Conservation (phyloP, 768 basidiomycete species). For the Mycena galopus region DNA sequence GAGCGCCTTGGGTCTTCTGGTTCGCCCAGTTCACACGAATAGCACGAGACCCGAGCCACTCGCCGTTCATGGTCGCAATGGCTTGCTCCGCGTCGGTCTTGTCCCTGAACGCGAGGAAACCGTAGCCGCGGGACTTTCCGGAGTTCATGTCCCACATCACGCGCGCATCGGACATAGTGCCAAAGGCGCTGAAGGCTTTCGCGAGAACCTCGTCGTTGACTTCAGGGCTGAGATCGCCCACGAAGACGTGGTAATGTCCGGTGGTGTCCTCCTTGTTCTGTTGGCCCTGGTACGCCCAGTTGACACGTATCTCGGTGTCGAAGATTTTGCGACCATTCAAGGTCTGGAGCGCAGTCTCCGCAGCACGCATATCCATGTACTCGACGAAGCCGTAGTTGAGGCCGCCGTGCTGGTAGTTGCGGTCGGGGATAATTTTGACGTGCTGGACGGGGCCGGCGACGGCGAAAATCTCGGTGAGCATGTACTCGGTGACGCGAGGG, state of each 20-base stretch:
- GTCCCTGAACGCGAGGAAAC: constrained; percentile 98
- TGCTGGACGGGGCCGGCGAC: constrained; percentile 97
- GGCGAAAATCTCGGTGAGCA: constrained; percentile 98
- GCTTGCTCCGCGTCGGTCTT: constrained; percentile 99
- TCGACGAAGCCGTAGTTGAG: constrained; percentile 99
- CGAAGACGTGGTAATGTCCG: constrained; percentile 98
- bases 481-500: constrained; percentile 98
- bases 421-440: constrained; percentile 99
- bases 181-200: constrained; percentile 98
- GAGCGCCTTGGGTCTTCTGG: constrained; percentile 93
- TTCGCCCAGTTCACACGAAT: constrained; percentile 99
- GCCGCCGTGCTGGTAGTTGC: constrained; percentile 99
- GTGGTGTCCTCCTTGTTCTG: constrained; percentile 99
- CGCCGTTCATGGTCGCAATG: constrained; percentile 99
- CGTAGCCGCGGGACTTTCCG: constrained; percentile 97
- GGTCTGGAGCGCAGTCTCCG: constrained; percentile 98
- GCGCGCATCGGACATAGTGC: constrained; percentile 95
- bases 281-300: constrained; percentile 99
- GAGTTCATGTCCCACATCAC: constrained; percentile 99
- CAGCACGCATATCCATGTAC: constrained; percentile 98
- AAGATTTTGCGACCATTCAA: constrained; percentile 99
- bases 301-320: constrained; percentile 99
- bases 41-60: constrained; percentile 98
- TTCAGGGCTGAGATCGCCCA: constrained; percentile 99
- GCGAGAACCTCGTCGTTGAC: constrained; percentile 97